A percentile compares a stretch with the other conserved stretches of the same genome.
Evolutionary conservation across 1,139 yeast genomes (phyloP).

Genomic region (Hansenula lynferdii): DNA sequence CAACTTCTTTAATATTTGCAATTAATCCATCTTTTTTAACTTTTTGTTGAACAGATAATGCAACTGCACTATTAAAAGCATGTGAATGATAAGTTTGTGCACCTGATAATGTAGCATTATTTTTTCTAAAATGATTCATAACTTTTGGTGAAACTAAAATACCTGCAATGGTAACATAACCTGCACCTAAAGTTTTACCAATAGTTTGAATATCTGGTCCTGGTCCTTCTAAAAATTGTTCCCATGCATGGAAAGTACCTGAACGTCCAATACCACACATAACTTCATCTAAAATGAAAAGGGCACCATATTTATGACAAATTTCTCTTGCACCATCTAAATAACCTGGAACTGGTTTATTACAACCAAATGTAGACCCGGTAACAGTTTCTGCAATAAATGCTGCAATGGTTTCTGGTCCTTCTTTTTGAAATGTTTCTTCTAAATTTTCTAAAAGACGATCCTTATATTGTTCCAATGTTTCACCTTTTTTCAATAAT

Average conservation of each 20-base stretch:
- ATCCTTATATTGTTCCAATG: constrained; percentile 43
- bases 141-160: constrained; percentile 48
- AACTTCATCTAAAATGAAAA: constrained; percentile 57
- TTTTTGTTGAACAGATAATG: constrained; percentile 53
- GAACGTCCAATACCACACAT: constrained; percentile 64
- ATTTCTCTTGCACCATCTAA: constrained; percentile 47
- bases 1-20: constrained; percentile 44
- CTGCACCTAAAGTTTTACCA: constrained; percentile 63
- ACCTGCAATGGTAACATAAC: constrained; percentile 59
- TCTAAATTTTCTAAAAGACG: constrained; percentile 44
- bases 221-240: constrained; percentile 39
- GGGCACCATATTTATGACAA: constrained; percentile 53
- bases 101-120: constrained; percentile 39
- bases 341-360: constrained; percentile 53
- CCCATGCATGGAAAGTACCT: constrained; percentile 50
- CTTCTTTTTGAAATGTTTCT: constrained; percentile 42
- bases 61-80: constrained; percentile 54
- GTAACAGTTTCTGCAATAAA: constrained; percentile 51
- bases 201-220: constrained; percentile 60
- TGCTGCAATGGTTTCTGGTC: constrained; percentile 50
- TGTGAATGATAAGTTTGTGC: constrained; percentile 63
- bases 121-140: constrained; percentile 28
- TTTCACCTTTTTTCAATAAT: constrained; percentile 39
- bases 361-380: constrained; percentile 56
- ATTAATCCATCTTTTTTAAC: constrained; percentile 40